Evolutionary conservation across 495 filamentous ascomycete genomes (phyloP).

Genomic region (Talaromyces trachyspermus): DNA sequence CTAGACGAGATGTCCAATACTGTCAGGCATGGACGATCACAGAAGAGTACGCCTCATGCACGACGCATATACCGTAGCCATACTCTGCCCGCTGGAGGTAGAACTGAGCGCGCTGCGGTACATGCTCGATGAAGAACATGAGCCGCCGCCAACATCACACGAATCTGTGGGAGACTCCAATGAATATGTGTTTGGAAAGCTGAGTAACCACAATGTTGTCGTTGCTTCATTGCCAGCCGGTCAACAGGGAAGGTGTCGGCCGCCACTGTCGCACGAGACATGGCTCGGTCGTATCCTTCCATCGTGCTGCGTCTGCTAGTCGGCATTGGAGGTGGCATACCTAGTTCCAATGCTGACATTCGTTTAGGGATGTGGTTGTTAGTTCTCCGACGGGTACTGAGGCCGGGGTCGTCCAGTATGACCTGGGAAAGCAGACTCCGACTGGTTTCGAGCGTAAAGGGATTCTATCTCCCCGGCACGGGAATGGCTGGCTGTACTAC

Average conservation of each 20-base stretch:
- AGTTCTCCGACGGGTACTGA: constrained; percentile 11
- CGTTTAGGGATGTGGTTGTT: constrained; percentile 39
- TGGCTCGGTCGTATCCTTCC: constrained; percentile 10
- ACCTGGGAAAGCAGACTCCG: constrained; percentile 20
- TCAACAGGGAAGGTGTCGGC: constrained; percentile 4
- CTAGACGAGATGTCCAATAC: too few species aligned
- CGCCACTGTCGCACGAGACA: constrained; percentile 1
- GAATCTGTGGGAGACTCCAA: constrained; percentile 2
- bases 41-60: too few species aligned
- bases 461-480: not conserved
- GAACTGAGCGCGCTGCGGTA: constrained; percentile 9
- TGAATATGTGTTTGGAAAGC: not conserved
- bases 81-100: constrained; percentile 9
- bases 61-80: constrained; percentile 6
- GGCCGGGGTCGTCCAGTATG: constrained; percentile 14
- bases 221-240: constrained; percentile 7
- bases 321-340: constrained; percentile 37
- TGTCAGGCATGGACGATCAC: too few species aligned
- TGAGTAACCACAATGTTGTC: constrained; percentile 10
- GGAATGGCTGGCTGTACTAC: not conserved
- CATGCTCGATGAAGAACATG: constrained; percentile 11
- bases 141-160: not conserved
- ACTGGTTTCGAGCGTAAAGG: constrained; percentile 21
- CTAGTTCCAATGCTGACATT: constrained; percentile 27
- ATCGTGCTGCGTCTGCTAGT: constrained; percentile 43